Evolutionary conservation across 2,329 filamentous ascomycete species (phyloP).

Genomic region (Venturia effusa): DNA sequence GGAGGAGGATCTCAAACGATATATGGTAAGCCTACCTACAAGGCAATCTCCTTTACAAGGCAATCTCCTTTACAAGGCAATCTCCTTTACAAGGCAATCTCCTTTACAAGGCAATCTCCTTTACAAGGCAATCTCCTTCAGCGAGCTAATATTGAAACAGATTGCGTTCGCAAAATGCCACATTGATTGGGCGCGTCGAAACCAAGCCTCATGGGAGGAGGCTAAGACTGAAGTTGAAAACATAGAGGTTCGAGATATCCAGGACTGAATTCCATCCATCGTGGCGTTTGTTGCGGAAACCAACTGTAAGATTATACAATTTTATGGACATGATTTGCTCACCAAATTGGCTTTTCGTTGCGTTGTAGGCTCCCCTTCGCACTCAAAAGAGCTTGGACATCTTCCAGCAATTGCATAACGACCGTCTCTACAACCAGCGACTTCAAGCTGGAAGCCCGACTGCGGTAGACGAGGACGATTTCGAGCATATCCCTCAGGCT

Average conservation of each 20-base stretch:
- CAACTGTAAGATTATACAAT: background rate
- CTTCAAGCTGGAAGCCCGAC: background rate
- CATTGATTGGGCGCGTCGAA: constrained; percentile 88
- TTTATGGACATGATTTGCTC: background rate
- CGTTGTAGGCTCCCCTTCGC: background rate
- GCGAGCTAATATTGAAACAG: constrained; percentile 36
- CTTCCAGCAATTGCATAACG: background rate
- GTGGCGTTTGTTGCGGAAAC: background rate
- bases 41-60: too few relatives aligned
- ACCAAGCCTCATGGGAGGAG: constrained; percentile 85
- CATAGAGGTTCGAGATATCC: constrained; percentile 45
- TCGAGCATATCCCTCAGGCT: background rate
- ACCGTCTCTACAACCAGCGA: background rate
- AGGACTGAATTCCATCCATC: background rate
- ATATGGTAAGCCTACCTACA: constrained; percentile 86
- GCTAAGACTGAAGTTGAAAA: constrained; percentile 78
- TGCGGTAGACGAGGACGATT: background rate
- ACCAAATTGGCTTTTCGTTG: background rate
- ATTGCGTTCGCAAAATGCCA: constrained; percentile 87
- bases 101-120: too few relatives aligned
- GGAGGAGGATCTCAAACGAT: constrained; percentile 82
- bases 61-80: too few relatives aligned
- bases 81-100: too few relatives aligned
- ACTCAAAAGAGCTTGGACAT: background rate
- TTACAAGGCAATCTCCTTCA: too few relatives aligned